phyloP scores from a whole-genome alignment of 1,139 yeast genomes.

The Yamadazyma trypodendri region DNA sequence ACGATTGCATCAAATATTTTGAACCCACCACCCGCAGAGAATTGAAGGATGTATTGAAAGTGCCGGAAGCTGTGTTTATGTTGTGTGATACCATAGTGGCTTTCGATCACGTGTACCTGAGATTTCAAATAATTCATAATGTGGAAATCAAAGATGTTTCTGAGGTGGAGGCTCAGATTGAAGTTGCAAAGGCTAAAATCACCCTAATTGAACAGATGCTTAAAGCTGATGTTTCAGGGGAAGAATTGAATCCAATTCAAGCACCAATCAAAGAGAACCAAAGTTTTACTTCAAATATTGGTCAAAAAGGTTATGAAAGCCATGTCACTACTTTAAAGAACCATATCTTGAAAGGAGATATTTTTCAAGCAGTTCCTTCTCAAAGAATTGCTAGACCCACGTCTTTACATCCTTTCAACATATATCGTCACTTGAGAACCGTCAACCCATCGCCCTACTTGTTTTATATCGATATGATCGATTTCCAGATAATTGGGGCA shows the following conservation, averaged over 20 bases:
- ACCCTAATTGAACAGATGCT: slow-evolving; percentile 54
- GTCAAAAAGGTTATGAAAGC: slow-evolving; percentile 85
- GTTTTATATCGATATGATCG: slow-evolving; percentile 87
- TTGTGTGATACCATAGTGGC: slow-evolving; percentile 86
- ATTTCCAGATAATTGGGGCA: slow-evolving; percentile 94
- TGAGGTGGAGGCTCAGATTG: slow-evolving; percentile 50
- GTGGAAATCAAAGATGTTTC: slow-evolving; percentile 47
- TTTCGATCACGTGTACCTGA: slow-evolving; percentile 89
- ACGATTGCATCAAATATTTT: slow-evolving; percentile 93
- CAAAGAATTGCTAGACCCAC: slow-evolving; percentile 96
- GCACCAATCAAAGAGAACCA: slow-evolving; percentile 65
- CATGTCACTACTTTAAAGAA: slow-evolving; percentile 74
- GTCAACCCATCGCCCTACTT: slow-evolving; percentile 97
- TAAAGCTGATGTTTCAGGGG: slow-evolving; percentile 32
- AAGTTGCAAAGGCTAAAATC: slow-evolving; percentile 56
- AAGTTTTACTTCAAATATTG: slow-evolving; percentile 80
- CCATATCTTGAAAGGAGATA: slow-evolving; percentile 87
- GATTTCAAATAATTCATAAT: slow-evolving; percentile 87
- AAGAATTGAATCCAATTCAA: slow-evolving; percentile 53
- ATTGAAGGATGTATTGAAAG: slow-evolving; percentile 71
- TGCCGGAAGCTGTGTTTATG: slow-evolving; percentile 94
- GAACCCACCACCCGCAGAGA: slow-evolving; percentile 84
- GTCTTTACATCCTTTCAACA: slow-evolving; percentile 91
- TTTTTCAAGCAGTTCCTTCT: slow-evolving; percentile 96
- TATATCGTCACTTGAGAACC: slow-evolving; percentile 88